Evolutionary conservation across 2,329 filamentous ascomycete species (phyloP), one percentile per base, ranked within the genome.

Genomic region (Colletotrichum brevisporum): DNA sequence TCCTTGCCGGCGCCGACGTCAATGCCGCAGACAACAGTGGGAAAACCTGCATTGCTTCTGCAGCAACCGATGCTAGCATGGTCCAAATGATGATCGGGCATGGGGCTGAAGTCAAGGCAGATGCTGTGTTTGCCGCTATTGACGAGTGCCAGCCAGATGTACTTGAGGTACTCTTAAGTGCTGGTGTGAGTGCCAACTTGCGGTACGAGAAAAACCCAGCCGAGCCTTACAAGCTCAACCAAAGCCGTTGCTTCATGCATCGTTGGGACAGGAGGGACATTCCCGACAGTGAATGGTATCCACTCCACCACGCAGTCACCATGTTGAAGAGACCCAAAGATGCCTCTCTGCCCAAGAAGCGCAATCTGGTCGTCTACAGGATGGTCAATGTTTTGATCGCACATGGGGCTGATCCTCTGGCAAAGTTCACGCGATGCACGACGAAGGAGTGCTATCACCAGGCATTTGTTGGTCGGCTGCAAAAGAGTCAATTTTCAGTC

Each of bases 371-470:
- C 4, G 56, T 24, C 9, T 50, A 5, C 5, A 24, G 3, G 6
- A 36, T 75, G 13, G 50, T 75, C 18, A 52, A 67, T 3, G 6
- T 72, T 1, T 54, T 77, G 3, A 59, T 78, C 15, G 62, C 72
- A 1, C 71, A 76, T 39, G 76, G 76, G 2, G 76, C 74, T 1
- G 65, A 77, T 56, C 77, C 75, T 1, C 75, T 74, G 26, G 71
- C 68, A 9, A 71, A 60, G 6, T 73, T 73, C 18, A 15, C 54
- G 27, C 39, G 24, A 13, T 48, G 52, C 26, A n/a, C 41, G 13
- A 15, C 18, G n/a, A 51, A n/a, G 54, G 57, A 60, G 4, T 59
- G 54, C 21, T n/a, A 41, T 18, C 21, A 56, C 15, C 52, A 56
- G 9, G 50, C 48, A 15, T 36, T 48, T 18, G n/a, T 31, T 9